A percentile compares a stretch with the other conserved stretches of the same genome.
Evolutionary conservation across 352 stramenopile species (phyloP).

Genomic region (Globisporangium okanoganense): DNA sequence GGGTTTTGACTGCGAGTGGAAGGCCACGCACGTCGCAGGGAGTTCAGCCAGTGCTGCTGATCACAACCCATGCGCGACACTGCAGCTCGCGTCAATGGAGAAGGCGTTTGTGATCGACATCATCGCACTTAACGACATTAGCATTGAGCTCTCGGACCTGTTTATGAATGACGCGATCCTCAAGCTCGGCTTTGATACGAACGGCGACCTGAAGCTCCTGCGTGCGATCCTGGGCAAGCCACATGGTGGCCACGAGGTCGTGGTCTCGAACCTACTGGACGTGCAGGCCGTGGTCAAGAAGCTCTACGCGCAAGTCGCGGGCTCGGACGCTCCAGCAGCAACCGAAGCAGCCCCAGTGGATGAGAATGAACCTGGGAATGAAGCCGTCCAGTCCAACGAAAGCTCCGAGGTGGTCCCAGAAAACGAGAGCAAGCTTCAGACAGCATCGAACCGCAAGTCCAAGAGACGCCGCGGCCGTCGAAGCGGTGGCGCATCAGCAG

Average conservation of each 20-base stretch:
- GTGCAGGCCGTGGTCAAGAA: slow-evolving; percentile 45
- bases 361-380: slow-evolving; percentile 1
- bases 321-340: not conserved
- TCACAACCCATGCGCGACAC: slow-evolving; percentile 45
- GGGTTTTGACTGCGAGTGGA: slow-evolving; percentile 83
- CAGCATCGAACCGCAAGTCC: slow-evolving; percentile 1
- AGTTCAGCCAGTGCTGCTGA: not conserved
- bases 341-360: not conserved
- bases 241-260: slow-evolving; percentile 14
- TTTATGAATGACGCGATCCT: slow-evolving; percentile 48
- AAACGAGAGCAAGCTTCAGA: not conserved
- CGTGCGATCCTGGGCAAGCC: slow-evolving; percentile 33
- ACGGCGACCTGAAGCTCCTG: slow-evolving; percentile 57
- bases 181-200: slow-evolving; percentile 72
- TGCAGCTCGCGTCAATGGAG: slow-evolving; percentile 60
- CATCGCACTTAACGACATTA: slow-evolving; percentile 34
- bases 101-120: slow-evolving; percentile 70
- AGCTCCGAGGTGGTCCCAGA: not conserved
- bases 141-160: slow-evolving; percentile 26
- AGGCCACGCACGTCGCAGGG: slow-evolving; percentile 31
- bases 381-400: slow-evolving; percentile 5
- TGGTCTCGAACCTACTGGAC: slow-evolving; percentile 54
- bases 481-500: slow-evolving; percentile 10
- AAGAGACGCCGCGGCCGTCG: not conserved
- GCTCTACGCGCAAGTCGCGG: slow-evolving; percentile 20